Conservation (phyloP, 2,329 filamentous ascomycete species). For the Fusarium redolens region DNA sequence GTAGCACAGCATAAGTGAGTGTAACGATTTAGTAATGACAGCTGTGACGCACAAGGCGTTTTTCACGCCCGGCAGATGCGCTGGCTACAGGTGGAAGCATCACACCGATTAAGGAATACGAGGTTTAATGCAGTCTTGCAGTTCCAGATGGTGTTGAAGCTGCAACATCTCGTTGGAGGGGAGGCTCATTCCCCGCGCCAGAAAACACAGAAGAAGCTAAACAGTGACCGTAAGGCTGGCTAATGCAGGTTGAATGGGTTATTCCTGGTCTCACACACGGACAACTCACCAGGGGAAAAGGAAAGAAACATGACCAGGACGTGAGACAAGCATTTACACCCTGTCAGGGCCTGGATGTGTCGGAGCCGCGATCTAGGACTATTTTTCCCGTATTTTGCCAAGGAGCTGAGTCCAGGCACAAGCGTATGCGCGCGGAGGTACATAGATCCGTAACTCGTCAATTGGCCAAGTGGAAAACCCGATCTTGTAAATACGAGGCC, state of each 20-base stretch:
- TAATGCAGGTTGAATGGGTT: constrained; percentile 28
- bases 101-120: constrained; percentile 35
- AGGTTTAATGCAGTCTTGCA: constrained; percentile 25
- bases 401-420: not conserved
- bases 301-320: not conserved
- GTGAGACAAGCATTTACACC: constrained; percentile 20
- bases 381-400: not conserved
- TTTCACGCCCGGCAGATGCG: constrained; percentile 3
- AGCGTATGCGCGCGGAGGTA: constrained; percentile 11
- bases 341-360: not conserved
- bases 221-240: constrained; percentile 24
- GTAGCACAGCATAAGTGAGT: constrained; percentile 6
- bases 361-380: not conserved
- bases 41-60: constrained; percentile 29
- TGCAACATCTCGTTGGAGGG: constrained; percentile 30
- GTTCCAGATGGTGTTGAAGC: constrained; percentile 11
- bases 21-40: not conserved
- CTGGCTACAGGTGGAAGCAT: constrained; percentile 26
- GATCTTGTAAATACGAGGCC: constrained; percentile 20
- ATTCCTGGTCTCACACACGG: not conserved
- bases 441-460: not conserved
- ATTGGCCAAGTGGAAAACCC: not conserved
- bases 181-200: constrained; percentile 20
- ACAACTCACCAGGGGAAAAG: constrained; percentile 11
- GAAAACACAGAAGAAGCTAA: not conserved